Evolutionary conservation across 257 asterid genomes (phyloP), one percentile per base, ranked within the genome.

Genomic region (Parsonsia alboflavescens): DNA sequence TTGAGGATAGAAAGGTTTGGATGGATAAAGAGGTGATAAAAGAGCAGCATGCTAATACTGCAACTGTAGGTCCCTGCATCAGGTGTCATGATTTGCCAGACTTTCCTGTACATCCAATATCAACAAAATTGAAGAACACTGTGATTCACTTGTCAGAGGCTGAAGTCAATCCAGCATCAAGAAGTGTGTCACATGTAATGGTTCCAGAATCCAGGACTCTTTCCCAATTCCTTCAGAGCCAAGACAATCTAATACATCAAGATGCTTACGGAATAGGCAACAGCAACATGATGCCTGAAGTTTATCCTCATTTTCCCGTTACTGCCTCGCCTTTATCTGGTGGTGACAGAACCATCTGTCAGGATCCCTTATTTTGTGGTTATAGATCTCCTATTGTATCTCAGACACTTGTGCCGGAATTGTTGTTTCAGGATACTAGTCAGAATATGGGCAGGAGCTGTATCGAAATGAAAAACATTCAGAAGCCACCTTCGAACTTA

Each of bases 1-100:
- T 73, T 41, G 86, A 77, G 58, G 76, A 82, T 68, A 79, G 75
- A 49, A 76, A 79, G 52, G 76, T 75, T 57, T 88, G 92, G 91
- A 86, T 75, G 68, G 87, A 85, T 80, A 82, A 88, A 77, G 81
- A 85, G 74, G 76, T 75, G 58, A 61, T 68, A 46, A 73, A 76
- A 5, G 87, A 80, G 70, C 80, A 77, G 70, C 75, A 41, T 58
- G 80, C 71, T 28, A 74, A 78, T 71, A 69, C 19, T 69, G 54
- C 77, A 65, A 15, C 48, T 56, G 65, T 48, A 73, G 46, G 72
- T 61, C 49, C 78, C 16, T 58, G 77, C 57, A 36, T 58, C 42
- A 78, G 71, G 49, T 75, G 78, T 70, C 87, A 48, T 64, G 77
- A 70, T 45, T 80, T 72, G 65, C 82, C 86, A 53, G 75, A 72